These are phyloP conservation scores for Spiromastix sp. DNA, from an alignment of 2,329 filamentous ascomycete species.

Conservation along the genomic window DNA sequence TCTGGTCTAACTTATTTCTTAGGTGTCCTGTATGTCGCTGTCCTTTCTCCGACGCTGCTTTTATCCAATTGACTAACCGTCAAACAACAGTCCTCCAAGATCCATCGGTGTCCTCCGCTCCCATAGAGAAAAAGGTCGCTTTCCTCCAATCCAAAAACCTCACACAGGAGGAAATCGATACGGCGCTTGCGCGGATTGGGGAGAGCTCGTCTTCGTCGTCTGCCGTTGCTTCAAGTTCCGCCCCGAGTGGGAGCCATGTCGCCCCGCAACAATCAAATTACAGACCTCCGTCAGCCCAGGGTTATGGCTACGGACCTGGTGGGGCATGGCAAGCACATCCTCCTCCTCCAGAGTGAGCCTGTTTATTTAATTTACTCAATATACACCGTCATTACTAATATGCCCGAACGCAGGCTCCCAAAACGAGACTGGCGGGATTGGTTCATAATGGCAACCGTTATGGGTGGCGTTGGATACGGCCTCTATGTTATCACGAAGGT, in stretches of 20 bases:
- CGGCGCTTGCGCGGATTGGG: slow-evolving; percentile 65
- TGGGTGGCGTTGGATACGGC: slow-evolving; percentile 80
- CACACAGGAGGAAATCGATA: slow-evolving; percentile 88
- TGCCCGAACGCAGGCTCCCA: slow-evolving; percentile 40
- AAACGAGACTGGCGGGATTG: slow-evolving; percentile 93
- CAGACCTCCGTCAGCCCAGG: slow-evolving; percentile 31
- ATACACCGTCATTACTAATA: neutral
- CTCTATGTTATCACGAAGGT: slow-evolving; percentile 82
- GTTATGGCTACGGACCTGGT: slow-evolving; percentile 42
- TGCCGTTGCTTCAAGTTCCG: slow-evolving; percentile 35
- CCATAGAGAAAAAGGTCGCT: slow-evolving; percentile 84
- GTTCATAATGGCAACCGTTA: slow-evolving; percentile 98
- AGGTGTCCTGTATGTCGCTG: slow-evolving; percentile 41
- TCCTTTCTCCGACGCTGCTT: neutral
- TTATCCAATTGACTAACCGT: too few relatives aligned
- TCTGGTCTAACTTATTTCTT: slow-evolving; percentile 17
- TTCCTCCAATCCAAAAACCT: slow-evolving; percentile 96
- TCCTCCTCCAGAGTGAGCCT: slow-evolving; percentile 42
- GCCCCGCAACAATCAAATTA: slow-evolving; percentile 30
- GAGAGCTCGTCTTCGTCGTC: slow-evolving; percentile 42
- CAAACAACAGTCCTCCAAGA: slow-evolving; percentile 90
- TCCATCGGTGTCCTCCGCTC: slow-evolving; percentile 76
- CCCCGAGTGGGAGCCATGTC: slow-evolving; percentile 37
- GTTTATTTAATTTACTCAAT: neutral
- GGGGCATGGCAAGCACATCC: slow-evolving; percentile 43